A percentile compares a stretch with the other conserved stretches of the same genome.
Evolutionary conservation across 2,329 filamentous ascomycete species (phyloP).

Genomic region (Macroventuria anomochaeta): DNA sequence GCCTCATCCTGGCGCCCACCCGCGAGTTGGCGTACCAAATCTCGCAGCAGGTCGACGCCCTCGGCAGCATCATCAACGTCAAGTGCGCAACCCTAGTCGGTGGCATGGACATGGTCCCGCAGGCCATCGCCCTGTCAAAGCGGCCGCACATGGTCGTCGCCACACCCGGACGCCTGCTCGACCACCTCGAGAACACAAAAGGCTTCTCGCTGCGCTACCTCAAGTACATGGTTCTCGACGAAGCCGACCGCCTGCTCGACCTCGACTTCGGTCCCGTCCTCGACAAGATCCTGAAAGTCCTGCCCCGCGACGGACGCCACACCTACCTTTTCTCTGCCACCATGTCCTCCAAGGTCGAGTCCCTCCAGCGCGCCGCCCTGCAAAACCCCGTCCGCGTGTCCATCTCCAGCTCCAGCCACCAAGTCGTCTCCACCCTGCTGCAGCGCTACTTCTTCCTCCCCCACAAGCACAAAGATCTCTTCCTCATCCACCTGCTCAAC

Average conservation of each 20-base stretch:
- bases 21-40: conserved; percentile 94
- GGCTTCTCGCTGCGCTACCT: conserved; percentile 84
- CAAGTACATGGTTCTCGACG: conserved; percentile 93
- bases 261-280: conserved; percentile 92
- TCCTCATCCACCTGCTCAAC: conserved; percentile 84
- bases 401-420: conserved; percentile 82
- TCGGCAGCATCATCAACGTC: conserved; percentile 87
- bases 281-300: conserved; percentile 89
- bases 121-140: conserved; percentile 90
- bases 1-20: conserved; percentile 90
- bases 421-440: conserved; percentile 86
- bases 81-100: conserved; percentile 86
- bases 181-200: conserved; percentile 96
- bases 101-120: conserved; percentile 93
- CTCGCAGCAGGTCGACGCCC: conserved; percentile 81
- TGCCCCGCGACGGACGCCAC: conserved; percentile 66
- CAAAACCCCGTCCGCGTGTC: conserved; percentile 83
- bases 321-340: conserved; percentile 91
- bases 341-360: conserved; percentile 92
- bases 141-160: conserved; percentile 94
- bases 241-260: conserved; percentile 89
- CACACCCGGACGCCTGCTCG: conserved; percentile 87
- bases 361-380: conserved; percentile 85
- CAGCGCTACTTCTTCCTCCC: conserved; percentile 83
- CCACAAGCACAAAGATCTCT: conserved; percentile 83